These are phyloP conservation scores for Plantago major DNA, from an alignment of 257 asterid species.

Conservation along the genomic window DNA sequence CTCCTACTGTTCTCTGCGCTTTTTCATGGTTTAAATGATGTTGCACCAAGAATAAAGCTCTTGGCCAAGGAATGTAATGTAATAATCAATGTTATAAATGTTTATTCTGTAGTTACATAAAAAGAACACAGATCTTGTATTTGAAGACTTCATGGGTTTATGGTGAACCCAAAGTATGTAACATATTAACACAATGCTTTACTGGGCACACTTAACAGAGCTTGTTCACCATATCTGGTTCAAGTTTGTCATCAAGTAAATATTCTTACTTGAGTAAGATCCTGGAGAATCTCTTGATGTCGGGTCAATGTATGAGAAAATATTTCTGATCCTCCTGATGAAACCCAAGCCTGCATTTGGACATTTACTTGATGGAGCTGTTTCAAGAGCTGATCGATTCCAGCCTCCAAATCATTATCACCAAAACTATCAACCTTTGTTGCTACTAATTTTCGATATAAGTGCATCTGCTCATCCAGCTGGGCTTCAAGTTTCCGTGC, in stretches of 20 bases:
- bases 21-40: conserved; percentile 15
- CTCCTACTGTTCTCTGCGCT: conserved; percentile 16
- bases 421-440: conserved; percentile 50
- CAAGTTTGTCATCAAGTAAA: conserved; percentile 8
- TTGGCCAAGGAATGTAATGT: neutral
- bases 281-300: conserved; percentile 95
- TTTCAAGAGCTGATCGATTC: conserved; percentile 73
- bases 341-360: conserved; percentile 98
- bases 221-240: neutral
- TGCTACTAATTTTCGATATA: conserved; percentile 72
- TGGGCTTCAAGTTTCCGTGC: conserved; percentile 95
- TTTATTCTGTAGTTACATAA: neutral
- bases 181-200: neutral
- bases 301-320: conserved; percentile 95
- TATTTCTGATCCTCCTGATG: conserved; percentile 94
- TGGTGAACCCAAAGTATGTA: conserved; percentile 1
- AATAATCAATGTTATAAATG: neutral
- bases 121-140: conserved; percentile 6
- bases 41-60: neutral
- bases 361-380: conserved; percentile 82
- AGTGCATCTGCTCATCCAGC: conserved; percentile 93
- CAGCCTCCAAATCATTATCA: conserved; percentile 70
- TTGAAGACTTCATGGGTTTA: conserved; percentile 15
- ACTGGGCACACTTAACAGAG: neutral
- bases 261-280: conserved; percentile 75